Percentiles rank a stretch among this genome's conserved stretches.
These are phyloP conservation scores for Cubamyces sp. DNA, from an alignment of 768 basidiomycete genomes.

Conservation along the genomic window DNA sequence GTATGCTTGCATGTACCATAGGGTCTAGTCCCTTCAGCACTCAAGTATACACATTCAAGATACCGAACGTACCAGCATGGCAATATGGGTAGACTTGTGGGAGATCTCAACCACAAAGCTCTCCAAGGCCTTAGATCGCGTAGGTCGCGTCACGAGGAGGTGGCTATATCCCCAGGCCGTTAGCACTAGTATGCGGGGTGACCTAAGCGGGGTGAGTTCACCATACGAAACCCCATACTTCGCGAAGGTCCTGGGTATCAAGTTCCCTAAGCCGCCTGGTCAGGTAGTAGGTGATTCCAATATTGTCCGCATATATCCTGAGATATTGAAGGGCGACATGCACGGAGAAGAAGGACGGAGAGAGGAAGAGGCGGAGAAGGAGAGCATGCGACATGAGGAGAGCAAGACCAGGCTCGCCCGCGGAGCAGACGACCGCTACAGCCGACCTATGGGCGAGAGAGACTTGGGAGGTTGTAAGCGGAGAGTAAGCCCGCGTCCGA, in stretches of 20 bases:
- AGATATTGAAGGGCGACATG: conserved; percentile 93
- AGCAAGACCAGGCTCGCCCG: neutral
- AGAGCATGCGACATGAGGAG: conserved; percentile 70
- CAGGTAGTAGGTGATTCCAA: conserved; percentile 91
- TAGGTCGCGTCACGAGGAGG: conserved; percentile 90
- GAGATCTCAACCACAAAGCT: conserved; percentile 89
- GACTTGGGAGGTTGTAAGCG: neutral
- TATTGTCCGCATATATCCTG: conserved; percentile 79
- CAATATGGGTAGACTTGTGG: conserved; percentile 91
- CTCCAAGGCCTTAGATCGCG: conserved; percentile 90
- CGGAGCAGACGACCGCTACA: neutral
- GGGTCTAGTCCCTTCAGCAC: conserved; percentile 57
- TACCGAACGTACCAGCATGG: conserved; percentile 79
- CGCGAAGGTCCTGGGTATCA: conserved; percentile 70
- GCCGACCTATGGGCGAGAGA: neutral
- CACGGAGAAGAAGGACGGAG: conserved; percentile 90
- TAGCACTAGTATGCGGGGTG: conserved; percentile 5
- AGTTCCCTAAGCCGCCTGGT: conserved; percentile 72
- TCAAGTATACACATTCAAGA: neutral
- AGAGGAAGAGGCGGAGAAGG: conserved; percentile 89
- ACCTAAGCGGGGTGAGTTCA: conserved; percentile 37
- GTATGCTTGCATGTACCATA: conserved; percentile 99
- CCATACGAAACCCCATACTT: conserved; percentile 93
- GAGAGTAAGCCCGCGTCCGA: neutral
- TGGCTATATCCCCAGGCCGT: conserved; percentile 59